These are phyloP conservation scores for Botryotinia calthae DNA, from an alignment of 2,329 filamentous ascomycete species.

Conservation along the genomic window DNA sequence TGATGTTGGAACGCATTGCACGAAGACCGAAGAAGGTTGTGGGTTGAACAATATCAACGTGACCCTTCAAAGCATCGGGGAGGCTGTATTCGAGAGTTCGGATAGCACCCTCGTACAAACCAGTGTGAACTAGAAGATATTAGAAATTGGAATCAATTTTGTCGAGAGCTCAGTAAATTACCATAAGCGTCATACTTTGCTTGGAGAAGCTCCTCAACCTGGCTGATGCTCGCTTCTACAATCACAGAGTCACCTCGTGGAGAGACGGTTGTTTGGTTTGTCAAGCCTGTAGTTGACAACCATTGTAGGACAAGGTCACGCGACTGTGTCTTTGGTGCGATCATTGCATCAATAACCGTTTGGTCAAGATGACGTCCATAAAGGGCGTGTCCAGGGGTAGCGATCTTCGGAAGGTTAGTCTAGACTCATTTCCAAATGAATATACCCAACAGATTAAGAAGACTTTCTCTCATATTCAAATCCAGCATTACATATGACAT, in stretches of 20 bases:
- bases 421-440: background rate
- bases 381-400: conserved; percentile 48
- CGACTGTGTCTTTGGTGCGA: conserved; percentile 53
- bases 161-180: conserved; percentile 36
- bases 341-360: conserved; percentile 51
- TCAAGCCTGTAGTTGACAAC: conserved; percentile 51
- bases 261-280: conserved; percentile 45
- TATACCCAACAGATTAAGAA: background rate
- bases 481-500: background rate
- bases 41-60: conserved; percentile 59
- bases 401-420: conserved; percentile 31
- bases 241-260: conserved; percentile 54
- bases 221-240: conserved; percentile 47
- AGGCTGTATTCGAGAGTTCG: conserved; percentile 41
- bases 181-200: conserved; percentile 52
- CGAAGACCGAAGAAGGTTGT: conserved; percentile 55
- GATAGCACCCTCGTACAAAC: conserved; percentile 25
- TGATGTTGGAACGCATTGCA: conserved; percentile 35
- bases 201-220: conserved; percentile 53
- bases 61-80: conserved; percentile 52
- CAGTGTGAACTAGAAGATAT: conserved; percentile 26
- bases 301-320: conserved; percentile 55
- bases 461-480: background rate
- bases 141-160: conserved; percentile 12
- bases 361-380: conserved; percentile 55